Conservation (phyloP, 1,284 basidiomycete species). For the Moesziomyces parantarcticus region DNA sequence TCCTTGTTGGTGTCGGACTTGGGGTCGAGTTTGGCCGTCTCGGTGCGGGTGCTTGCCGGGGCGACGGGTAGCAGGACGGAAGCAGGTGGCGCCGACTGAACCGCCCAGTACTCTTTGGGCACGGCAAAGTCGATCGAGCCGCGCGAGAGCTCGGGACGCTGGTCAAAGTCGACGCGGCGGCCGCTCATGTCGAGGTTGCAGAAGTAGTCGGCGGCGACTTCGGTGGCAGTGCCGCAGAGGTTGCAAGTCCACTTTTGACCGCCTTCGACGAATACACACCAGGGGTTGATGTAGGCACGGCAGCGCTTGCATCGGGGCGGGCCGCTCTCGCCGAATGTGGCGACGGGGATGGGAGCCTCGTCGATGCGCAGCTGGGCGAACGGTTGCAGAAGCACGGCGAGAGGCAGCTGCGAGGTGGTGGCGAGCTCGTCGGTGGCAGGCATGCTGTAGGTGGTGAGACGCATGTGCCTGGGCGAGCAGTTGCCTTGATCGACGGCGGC, state of each 20-base stretch:
- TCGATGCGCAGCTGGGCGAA: slow-evolving; percentile 84
- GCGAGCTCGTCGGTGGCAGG: slow-evolving; percentile 85
- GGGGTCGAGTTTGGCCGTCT: slow-evolving; percentile 56
- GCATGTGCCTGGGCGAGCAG: slow-evolving; percentile 77
- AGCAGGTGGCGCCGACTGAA: slow-evolving; percentile 69
- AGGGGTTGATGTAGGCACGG: slow-evolving; percentile 92
- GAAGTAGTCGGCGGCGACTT: slow-evolving; percentile 80
- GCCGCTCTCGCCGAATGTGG: slow-evolving; percentile 75
- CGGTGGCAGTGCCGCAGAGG: slow-evolving; percentile 82
- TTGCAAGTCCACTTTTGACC: slow-evolving; percentile 93
- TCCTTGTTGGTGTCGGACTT: slow-evolving; percentile 40
- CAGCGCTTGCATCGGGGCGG: slow-evolving; percentile 88
- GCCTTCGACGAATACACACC: slow-evolving; percentile 86
- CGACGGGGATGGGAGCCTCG: slow-evolving; percentile 75
- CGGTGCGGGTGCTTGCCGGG: slow-evolving; percentile 53
- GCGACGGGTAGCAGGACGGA: slow-evolving; percentile 57
- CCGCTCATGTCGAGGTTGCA: slow-evolving; percentile 84
- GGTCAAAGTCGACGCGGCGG: slow-evolving; percentile 82
- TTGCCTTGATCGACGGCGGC: slow-evolving; percentile 89
- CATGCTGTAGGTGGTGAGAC: slow-evolving; percentile 77
- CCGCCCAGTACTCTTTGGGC: slow-evolving; percentile 85
- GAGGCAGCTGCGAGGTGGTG: slow-evolving; percentile 80
- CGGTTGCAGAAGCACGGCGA: slow-evolving; percentile 88
- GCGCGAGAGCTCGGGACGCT: slow-evolving; percentile 86
- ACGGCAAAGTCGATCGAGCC: slow-evolving; percentile 94